Evolutionary conservation across 306 rosid species (phyloP).

Genomic region (Trifolium fragiferum): DNA sequence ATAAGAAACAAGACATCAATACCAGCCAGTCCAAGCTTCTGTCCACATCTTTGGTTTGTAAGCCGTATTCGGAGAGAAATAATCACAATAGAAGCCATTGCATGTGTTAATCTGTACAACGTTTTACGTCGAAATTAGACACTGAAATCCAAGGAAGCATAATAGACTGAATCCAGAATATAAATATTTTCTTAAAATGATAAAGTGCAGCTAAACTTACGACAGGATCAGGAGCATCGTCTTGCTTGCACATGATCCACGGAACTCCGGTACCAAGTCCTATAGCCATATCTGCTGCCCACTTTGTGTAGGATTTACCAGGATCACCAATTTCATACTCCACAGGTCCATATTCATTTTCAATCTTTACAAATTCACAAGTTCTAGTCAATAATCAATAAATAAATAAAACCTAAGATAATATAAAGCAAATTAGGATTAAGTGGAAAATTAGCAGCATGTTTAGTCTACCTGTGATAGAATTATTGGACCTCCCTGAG

Average conservation of each 20-base stretch:
- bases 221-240: constrained; percentile 97
- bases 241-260: constrained; percentile 99
- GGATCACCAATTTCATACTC: constrained; percentile 86
- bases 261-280: constrained; percentile 95
- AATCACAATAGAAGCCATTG: constrained; percentile 97
- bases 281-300: constrained; percentile 97
- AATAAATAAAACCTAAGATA: neutral
- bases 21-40: constrained; percentile 99
- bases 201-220: constrained; percentile 57
- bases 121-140: constrained; percentile 31
- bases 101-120: constrained; percentile 82
- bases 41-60: constrained; percentile 99
- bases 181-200: constrained; percentile 4
- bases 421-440: constrained; percentile 30
- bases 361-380: constrained; percentile 67
- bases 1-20: constrained; percentile 32
- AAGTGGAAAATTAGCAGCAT: constrained; percentile 22
- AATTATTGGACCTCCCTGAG: constrained; percentile 95
- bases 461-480: constrained; percentile 75
- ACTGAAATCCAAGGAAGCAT: constrained; percentile 1
- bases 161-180: neutral
- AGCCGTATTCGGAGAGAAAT: constrained; percentile 93
- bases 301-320: constrained; percentile 76
- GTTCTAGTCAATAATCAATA: constrained; percentile 23
- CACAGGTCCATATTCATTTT: constrained; percentile 95